Evolutionary conservation across 805 yeast genomes (phyloP).

Genomic region (Barnettozyma siamensis): DNA sequence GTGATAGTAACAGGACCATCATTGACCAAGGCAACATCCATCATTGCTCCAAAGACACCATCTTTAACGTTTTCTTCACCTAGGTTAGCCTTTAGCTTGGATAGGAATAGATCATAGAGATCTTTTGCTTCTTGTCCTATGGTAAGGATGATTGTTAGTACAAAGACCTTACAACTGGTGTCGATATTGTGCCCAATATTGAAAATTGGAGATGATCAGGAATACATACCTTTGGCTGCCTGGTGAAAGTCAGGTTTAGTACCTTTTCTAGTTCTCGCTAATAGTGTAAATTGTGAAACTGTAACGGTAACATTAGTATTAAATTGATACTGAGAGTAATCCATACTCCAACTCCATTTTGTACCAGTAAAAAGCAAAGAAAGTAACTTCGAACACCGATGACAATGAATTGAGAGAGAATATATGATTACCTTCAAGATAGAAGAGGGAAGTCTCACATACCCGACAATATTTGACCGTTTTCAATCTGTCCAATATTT

Average conservation of each 20-base stretch:
- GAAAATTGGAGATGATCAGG: too few species aligned
- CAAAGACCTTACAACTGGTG: too few species aligned
- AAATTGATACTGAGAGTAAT: too few species aligned
- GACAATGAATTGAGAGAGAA: too few species aligned
- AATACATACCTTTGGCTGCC: constrained; percentile 72
- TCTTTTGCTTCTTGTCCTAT: constrained; percentile 47
- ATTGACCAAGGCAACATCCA: constrained; percentile 84
- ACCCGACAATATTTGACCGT: constrained; percentile 71
- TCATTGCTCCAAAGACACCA: constrained; percentile 95
- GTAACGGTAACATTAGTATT: too few species aligned
- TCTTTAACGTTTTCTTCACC: constrained; percentile 69
- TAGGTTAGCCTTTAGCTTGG: constrained; percentile 40
- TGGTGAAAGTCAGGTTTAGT: constrained; percentile 91
- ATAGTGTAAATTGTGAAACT: constrained; percentile 89
- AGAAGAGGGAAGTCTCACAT: constrained; percentile 16
- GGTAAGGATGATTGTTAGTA: constrained; percentile 58
- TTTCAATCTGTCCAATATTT: constrained; percentile 52
- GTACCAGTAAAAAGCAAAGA: too few species aligned
- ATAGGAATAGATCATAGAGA: constrained; percentile 44
- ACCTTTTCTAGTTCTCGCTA: constrained; percentile 83
- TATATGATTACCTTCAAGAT: too few species aligned
- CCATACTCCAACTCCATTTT: too few species aligned
- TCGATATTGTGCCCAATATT: constrained; percentile 3
- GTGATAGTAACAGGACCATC: constrained; percentile 93
- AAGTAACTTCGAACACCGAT: too few species aligned